Conservation (phyloP, 225 moss, liverwort and hornwort species). For the Marchantia paleacea region DNA sequence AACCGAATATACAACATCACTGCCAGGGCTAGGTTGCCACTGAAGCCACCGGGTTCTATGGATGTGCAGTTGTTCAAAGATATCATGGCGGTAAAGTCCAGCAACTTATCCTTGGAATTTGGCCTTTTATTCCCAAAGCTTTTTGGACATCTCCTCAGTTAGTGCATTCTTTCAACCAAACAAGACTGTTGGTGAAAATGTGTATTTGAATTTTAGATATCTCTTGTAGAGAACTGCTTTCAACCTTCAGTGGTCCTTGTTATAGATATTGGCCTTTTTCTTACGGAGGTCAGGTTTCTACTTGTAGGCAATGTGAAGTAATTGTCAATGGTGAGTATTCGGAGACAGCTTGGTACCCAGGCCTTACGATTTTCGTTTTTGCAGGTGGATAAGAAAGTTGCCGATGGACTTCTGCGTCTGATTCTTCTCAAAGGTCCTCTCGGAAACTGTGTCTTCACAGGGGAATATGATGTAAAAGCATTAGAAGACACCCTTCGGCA, state of each 20-base stretch:
- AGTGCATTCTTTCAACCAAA: not conserved
- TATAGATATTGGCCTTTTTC: not conserved
- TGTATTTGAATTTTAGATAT: no score
- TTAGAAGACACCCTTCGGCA: slow-evolving; percentile 71
- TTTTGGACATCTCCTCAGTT: not conserved
- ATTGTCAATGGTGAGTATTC: not conserved
- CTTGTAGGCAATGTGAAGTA: not conserved
- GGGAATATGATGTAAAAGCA: slow-evolving; percentile 64
- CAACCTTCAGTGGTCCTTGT: not conserved
- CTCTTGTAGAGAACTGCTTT: not conserved
- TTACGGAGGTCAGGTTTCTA: not conserved
- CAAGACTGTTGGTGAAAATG: no score
- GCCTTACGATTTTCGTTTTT: not conserved
- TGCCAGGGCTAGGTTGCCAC: slow-evolving; percentile 66
- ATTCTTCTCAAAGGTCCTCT: slow-evolving; percentile 91
- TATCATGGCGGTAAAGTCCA: slow-evolving; percentile 69
- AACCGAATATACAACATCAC: slow-evolving; percentile 55
- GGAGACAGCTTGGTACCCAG: not conserved
- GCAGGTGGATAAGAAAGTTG: slow-evolving; percentile 93
- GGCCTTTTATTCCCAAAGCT: not conserved
- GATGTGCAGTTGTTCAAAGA: slow-evolving; percentile 69
- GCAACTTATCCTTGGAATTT: not conserved
- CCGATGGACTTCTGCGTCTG: slow-evolving; percentile 81
- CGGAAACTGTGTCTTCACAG: slow-evolving; percentile 88
- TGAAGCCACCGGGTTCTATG: slow-evolving; percentile 75